Conservation (phyloP, 306 rosid species). For the Quercus alba region DNA sequence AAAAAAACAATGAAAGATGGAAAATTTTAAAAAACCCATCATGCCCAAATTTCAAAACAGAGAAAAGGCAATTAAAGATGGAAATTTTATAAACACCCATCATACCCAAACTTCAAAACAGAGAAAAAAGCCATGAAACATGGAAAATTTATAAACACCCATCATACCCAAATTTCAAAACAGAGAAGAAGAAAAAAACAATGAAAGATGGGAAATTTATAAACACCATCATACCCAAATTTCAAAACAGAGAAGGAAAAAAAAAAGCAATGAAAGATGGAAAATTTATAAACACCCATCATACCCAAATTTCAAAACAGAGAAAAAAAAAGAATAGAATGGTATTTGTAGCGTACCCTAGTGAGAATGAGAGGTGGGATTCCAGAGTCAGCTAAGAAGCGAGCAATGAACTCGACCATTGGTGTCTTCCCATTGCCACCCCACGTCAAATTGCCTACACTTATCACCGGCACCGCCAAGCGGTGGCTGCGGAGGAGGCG, state of each 20-base stretch:
- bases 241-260: not conserved
- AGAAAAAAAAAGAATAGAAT: not conserved
- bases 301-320: not conserved
- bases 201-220: not conserved
- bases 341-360: slow-evolving; percentile 44
- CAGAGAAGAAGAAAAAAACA: not conserved
- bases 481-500: slow-evolving; percentile 47
- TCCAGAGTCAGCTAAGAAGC: slow-evolving; percentile 48
- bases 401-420: slow-evolving; percentile 84
- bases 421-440: slow-evolving; percentile 98
- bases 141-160: not conserved
- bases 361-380: slow-evolving; percentile 75
- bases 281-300: not conserved
- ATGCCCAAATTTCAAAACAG: not conserved
- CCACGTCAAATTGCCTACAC: slow-evolving; percentile 95
- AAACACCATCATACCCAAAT: not conserved
- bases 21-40: not conserved
- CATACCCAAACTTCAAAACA: not conserved
- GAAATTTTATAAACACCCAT: not conserved
- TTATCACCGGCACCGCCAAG: slow-evolving; percentile 72
- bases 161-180: not conserved
- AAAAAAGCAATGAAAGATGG: too few relatives aligned
- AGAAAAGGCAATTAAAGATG: too few relatives aligned
- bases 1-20: too few relatives aligned
- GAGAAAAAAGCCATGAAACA: not conserved